Conservation (phyloP, 306 rosid genomes). For the Amphicarpaea edgeworthii region DNA sequence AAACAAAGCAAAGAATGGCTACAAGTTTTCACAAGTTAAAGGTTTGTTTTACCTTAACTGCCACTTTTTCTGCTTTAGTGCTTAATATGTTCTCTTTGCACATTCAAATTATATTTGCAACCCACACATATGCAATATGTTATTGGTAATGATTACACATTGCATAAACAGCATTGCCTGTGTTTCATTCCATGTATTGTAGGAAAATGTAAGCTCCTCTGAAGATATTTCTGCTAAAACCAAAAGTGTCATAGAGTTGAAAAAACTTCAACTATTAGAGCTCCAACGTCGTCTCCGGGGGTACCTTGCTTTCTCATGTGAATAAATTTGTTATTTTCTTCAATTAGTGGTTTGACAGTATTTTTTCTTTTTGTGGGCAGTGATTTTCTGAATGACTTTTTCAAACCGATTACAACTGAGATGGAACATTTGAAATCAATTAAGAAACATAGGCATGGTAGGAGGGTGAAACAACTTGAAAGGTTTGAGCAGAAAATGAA, state of each 20-base stretch:
- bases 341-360: constrained; percentile 26
- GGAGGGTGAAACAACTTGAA: constrained; percentile 94
- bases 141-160: constrained; percentile 20
- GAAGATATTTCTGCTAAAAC: constrained; percentile 98
- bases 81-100: constrained; percentile 31
- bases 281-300: constrained; percentile 96
- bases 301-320: constrained; percentile 51
- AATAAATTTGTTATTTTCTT: constrained; percentile 28
- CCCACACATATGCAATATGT: constrained; percentile 4
- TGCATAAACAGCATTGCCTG: constrained; percentile 21
- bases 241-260: constrained; percentile 97
- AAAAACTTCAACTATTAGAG: constrained; percentile 90
- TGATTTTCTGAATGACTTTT: constrained; percentile 91
- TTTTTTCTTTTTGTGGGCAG: constrained; percentile 61
- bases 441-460: constrained; percentile 96
- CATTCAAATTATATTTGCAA: constrained; percentile 28
- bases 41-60: constrained; percentile 58
- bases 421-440: constrained; percentile 81
- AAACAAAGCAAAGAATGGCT: constrained; percentile 75
- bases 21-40: constrained; percentile 77
- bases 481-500: constrained; percentile 96
- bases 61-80: not conserved
- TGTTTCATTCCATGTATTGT: constrained; percentile 43
- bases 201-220: constrained; percentile 94
- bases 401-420: constrained; percentile 80